Conservation (phyloP, 2,329 filamentous ascomycete species). For the Dactylella cylindrospora region DNA sequence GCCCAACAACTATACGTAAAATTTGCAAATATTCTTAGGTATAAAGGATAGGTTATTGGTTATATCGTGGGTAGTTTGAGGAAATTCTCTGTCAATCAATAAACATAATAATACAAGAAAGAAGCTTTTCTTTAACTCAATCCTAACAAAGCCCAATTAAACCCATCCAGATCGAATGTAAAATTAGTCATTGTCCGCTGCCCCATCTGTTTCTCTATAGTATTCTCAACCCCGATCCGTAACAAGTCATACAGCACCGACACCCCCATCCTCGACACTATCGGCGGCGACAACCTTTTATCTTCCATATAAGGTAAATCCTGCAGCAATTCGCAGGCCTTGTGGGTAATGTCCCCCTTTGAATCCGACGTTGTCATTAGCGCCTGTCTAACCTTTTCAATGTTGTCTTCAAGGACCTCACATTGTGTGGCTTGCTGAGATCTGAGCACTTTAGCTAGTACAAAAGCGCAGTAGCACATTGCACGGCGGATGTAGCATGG, state of each 20-base stretch:
- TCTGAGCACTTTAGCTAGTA: conserved; percentile 12
- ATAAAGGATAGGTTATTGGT: too few relatives aligned
- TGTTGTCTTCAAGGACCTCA: conserved; percentile 23
- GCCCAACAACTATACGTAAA: too few relatives aligned
- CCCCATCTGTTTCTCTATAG: conserved; percentile 6
- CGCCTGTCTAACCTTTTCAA: conserved; percentile 20
- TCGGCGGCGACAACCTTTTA: conserved; percentile 16
- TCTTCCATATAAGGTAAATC: conserved; percentile 21
- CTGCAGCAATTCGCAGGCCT: conserved; percentile 18
- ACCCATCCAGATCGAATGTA: conserved; percentile 25
- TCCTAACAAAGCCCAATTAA: conserved; percentile 18
- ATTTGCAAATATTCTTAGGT: too few relatives aligned
- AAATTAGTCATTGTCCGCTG: background rate
- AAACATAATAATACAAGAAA: background rate
- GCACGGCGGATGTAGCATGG: conserved; percentile 16
- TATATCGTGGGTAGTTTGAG: too few relatives aligned
- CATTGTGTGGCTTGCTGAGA: conserved; percentile 20
- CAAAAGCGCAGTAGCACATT: conserved; percentile 22
- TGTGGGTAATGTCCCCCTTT: conserved; percentile 18
- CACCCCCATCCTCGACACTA: conserved; percentile 15
- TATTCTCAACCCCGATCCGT: conserved; percentile 19
- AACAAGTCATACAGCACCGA: conserved; percentile 15
- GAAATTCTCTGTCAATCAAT: too few relatives aligned
- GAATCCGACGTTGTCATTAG: conserved; percentile 18
- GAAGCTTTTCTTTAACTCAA: conserved; percentile 1